Evolutionary conservation across 192 early-diverging fungal species (phyloP).

Genomic region (Rhizophlyctis rosea): DNA sequence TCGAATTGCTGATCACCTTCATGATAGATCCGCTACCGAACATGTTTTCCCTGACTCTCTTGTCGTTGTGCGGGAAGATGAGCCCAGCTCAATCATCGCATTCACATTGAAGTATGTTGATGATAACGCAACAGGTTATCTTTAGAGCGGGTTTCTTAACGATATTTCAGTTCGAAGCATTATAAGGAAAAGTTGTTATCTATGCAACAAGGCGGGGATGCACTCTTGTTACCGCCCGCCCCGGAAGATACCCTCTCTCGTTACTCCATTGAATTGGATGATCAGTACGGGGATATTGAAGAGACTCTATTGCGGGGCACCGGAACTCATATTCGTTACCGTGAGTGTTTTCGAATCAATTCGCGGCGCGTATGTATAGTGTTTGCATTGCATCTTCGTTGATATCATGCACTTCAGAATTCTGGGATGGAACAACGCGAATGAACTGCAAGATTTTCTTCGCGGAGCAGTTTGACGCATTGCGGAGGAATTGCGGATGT

Average conservation of each 20-base stretch:
- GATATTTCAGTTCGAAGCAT: conserved; percentile 53
- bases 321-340: conserved; percentile 72
- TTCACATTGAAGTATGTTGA: conserved; percentile 66
- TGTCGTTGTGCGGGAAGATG: conserved; percentile 85
- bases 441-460: conserved; percentile 89
- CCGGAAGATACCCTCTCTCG: conserved; percentile 20
- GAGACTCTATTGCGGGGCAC: conserved; percentile 65
- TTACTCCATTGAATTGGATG: conserved; percentile 28
- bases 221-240: conserved; percentile 7
- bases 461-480: conserved; percentile 87
- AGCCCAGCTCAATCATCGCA: conserved; percentile 92
- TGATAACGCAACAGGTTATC: conserved; percentile 1
- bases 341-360: conserved; percentile 36
- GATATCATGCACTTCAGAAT: conserved; percentile 29
- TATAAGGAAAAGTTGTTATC: conserved; percentile 65
- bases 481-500: conserved; percentile 80
- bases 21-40: conserved; percentile 59
- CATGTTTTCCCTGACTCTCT: conserved; percentile 85
- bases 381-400: neutral
- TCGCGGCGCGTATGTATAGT: too few species aligned
- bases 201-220: conserved; percentile 26
- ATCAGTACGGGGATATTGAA: conserved; percentile 46
- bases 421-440: conserved; percentile 70
- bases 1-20: too few species aligned
- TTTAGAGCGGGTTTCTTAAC: neutral